Percentiles rank a stretch among this genome's conserved stretches.
These are phyloP conservation scores for Arabidopsis suecica DNA, from an alignment of 345 rosid genomes.

Conservation along the genomic window DNA sequence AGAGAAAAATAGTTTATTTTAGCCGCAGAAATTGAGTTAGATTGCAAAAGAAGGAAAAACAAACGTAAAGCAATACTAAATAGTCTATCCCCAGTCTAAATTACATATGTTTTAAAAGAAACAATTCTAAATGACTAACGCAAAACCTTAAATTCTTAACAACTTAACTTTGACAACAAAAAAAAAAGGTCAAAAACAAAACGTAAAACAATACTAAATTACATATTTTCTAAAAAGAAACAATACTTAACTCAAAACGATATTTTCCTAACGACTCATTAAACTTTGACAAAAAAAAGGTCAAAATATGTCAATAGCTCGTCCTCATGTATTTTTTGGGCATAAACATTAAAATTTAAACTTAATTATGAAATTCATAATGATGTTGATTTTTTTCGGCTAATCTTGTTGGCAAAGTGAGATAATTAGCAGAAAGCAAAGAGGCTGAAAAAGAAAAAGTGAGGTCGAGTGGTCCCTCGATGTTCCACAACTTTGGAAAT, in stretches of 20 bases:
- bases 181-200: constrained; percentile 11
- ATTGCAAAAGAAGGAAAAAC: neutral
- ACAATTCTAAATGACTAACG: neutral
- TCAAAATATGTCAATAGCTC: constrained; percentile 29
- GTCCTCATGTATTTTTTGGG: constrained; percentile 8
- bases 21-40: constrained; percentile 38
- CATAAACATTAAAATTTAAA: constrained; percentile 2
- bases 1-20: neutral
- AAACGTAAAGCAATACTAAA: constrained; percentile 13
- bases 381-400: neutral
- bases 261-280: constrained; percentile 5
- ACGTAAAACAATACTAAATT: constrained; percentile 25
- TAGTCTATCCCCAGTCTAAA: neutral
- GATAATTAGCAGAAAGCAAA: constrained; percentile 40
- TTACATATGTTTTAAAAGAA: neutral
- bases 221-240: neutral
- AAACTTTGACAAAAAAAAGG: constrained; percentile 13
- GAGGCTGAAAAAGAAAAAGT: neutral
- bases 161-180: constrained; percentile 1
- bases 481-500: constrained; percentile 8
- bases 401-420: constrained; percentile 25
- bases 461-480: constrained; percentile 34
- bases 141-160: constrained; percentile 3
- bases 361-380: neutral
- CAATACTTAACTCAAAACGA: constrained; percentile 8